Conservation (phyloP, 2,329 filamentous ascomycete genomes). For the Hymenoscyphus linearis region DNA sequence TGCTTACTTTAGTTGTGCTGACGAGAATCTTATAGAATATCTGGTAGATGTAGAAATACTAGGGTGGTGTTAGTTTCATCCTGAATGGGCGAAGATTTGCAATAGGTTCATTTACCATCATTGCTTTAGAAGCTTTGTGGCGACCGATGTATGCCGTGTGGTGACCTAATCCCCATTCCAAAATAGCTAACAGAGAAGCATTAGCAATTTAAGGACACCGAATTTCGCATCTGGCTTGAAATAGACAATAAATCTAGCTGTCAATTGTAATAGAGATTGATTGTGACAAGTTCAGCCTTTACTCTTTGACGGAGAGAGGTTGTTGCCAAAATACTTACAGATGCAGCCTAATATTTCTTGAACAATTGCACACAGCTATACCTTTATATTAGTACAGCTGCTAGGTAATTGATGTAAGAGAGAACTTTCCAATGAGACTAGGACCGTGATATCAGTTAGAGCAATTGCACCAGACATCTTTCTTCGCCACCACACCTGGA, state of each 20-base stretch:
- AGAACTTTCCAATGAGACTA: slow-evolving; percentile 9
- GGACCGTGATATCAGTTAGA: slow-evolving; percentile 2
- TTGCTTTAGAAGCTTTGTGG: slow-evolving; percentile 6
- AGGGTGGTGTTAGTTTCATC: neutral
- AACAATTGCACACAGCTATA: slow-evolving; percentile 6
- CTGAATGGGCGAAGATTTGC: neutral
- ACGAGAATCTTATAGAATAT: slow-evolving; percentile 15
- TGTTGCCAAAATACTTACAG: slow-evolving; percentile 1
- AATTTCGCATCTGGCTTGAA: neutral
- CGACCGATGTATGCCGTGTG: slow-evolving; percentile 12
- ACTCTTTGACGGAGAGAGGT: neutral
- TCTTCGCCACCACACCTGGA: slow-evolving; percentile 16
- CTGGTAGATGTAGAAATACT: slow-evolving; percentile 15
- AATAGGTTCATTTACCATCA: slow-evolving; percentile 6
- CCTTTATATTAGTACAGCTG: neutral
- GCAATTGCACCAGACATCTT: slow-evolving; percentile 3
- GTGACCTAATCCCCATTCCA: slow-evolving; percentile 15
- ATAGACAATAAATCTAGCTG: neutral
- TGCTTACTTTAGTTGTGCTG: slow-evolving; percentile 12
- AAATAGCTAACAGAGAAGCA: slow-evolving; percentile 5
- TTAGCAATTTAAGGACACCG: neutral
- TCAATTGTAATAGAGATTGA: neutral
- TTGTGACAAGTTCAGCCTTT: neutral
- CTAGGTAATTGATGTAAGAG: neutral
- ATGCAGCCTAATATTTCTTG: slow-evolving; percentile 12